Conservation (phyloP, 2,329 filamentous ascomycete genomes). For the Hansfordia pulvinata region DNA sequence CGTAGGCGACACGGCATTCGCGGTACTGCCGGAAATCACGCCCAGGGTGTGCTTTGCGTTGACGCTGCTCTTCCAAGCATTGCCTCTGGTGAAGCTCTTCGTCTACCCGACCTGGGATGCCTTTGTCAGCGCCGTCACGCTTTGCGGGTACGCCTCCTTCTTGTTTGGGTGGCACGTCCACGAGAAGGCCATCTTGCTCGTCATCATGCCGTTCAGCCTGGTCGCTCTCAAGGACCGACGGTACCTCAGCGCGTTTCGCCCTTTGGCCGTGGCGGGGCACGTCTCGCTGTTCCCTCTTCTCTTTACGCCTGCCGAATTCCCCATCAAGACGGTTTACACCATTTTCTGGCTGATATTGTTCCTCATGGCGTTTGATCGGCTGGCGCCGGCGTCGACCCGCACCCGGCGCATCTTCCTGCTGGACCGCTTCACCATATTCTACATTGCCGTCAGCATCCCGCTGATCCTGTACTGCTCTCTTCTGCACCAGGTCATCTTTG, state of each 20-base stretch:
- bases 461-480: conserved; percentile 81
- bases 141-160: conserved; percentile 93
- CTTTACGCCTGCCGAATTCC: conserved; percentile 86
- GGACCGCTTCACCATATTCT: conserved; percentile 80
- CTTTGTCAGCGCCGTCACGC: conserved; percentile 78
- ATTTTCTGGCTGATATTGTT: conserved; percentile 84
- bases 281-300: conserved; percentile 90
- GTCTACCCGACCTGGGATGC: conserved; percentile 69
- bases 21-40: conserved; percentile 76
- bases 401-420: conserved; percentile 81
- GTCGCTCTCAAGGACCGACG: conserved; percentile 82
- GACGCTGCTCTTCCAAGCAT: conserved; percentile 69
- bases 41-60: conserved; percentile 69
- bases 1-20: conserved; percentile 88
- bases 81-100: conserved; percentile 75
- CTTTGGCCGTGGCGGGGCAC: conserved; percentile 83
- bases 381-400: conserved; percentile 70
- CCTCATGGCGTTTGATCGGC: conserved; percentile 70
- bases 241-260: conserved; percentile 82
- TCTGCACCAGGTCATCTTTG: conserved; percentile 72
- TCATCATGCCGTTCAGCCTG: conserved; percentile 90
- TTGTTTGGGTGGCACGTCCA: conserved; percentile 98
- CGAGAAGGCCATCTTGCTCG: conserved; percentile 87
- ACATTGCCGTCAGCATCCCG: conserved; percentile 81
- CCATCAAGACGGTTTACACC: conserved; percentile 87